Conservation (phyloP, 1,284 basidiomycete species). For the Volvariella volvacea region DNA sequence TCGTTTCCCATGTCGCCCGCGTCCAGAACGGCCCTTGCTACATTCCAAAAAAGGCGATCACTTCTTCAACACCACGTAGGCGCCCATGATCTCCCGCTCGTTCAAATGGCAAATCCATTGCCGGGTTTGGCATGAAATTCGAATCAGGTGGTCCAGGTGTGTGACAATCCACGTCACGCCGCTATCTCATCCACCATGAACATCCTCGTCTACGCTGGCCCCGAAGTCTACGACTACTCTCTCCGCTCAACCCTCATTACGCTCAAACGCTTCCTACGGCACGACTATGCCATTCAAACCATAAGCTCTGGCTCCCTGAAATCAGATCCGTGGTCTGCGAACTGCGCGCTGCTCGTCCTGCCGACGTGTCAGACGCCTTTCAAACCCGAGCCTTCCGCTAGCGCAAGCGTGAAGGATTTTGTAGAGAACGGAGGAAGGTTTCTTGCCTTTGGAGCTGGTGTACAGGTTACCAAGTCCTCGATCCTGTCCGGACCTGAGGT, state of each 20-base stretch:
- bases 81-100: no score
- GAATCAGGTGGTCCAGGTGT: no score
- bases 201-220: slow-evolving; percentile 75
- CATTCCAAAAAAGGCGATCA: no score
- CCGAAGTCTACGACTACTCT: slow-evolving; percentile 57
- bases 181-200: no score
- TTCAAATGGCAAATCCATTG: no score
- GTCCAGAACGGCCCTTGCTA: no score
- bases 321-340: slow-evolving; percentile 68
- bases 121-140: no score
- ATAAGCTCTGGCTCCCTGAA: slow-evolving; percentile 52
- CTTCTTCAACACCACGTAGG: no score
- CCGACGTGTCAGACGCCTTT: slow-evolving; percentile 54
- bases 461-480: slow-evolving; percentile 13
- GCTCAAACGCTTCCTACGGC: slow-evolving; percentile 55
- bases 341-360: slow-evolving; percentile 75
- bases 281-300: slow-evolving; percentile 74
- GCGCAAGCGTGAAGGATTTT: slow-evolving; percentile 51
- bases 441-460: slow-evolving; percentile 46
- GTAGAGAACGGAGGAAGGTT: slow-evolving; percentile 66
- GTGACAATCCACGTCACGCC: no score
- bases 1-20: no score
- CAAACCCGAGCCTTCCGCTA: slow-evolving; percentile 34
- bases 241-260: slow-evolving; percentile 47
- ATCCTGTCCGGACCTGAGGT: slow-evolving; percentile 8